Conservation (phyloP, 75 land plant genomes). For the Picea glauca region DNA sequence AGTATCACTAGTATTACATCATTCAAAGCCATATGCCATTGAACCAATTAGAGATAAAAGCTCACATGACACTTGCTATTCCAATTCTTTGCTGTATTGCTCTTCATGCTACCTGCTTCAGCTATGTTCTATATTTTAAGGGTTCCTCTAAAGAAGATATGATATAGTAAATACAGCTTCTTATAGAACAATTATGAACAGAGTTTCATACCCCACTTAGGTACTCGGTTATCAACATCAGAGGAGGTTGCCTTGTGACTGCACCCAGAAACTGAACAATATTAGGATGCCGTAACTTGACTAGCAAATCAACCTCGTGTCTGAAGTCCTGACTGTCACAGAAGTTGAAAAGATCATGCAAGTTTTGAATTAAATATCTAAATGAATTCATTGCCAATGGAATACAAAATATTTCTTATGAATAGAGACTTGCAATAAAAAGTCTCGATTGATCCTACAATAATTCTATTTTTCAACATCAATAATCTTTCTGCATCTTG, state of each 20-base stretch:
- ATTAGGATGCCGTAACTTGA: constrained; percentile 93
- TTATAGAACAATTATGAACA: not conserved
- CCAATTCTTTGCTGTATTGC: not conserved
- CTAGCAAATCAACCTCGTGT: constrained; percentile 86
- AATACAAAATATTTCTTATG: no score
- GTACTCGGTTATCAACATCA: constrained; percentile 90
- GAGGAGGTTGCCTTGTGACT: constrained; percentile 73
- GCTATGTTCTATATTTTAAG: not conserved
- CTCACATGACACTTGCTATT: not conserved
- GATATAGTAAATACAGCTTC: not conserved
- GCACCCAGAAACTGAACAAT: constrained; percentile 98
- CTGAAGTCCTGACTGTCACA: constrained; percentile 80
- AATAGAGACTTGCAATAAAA: not conserved
- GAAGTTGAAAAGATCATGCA: constrained; percentile 2
- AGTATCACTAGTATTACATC: not conserved
- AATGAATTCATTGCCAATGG: not conserved
- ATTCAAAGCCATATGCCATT: not conserved
- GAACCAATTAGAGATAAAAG: not conserved
- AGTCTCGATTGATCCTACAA: not conserved
- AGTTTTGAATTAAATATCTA: not conserved
- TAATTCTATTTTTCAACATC: not conserved
- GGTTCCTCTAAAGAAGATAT: not conserved
- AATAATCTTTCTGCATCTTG: not conserved
- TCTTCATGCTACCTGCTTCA: constrained; percentile 1
- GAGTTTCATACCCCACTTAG: constrained; percentile 54